Percentiles rank a stretch among this genome's conserved stretches.
Conservation (phyloP, 2,329 filamentous ascomycete species). For the Aspergillus persii region DNA sequence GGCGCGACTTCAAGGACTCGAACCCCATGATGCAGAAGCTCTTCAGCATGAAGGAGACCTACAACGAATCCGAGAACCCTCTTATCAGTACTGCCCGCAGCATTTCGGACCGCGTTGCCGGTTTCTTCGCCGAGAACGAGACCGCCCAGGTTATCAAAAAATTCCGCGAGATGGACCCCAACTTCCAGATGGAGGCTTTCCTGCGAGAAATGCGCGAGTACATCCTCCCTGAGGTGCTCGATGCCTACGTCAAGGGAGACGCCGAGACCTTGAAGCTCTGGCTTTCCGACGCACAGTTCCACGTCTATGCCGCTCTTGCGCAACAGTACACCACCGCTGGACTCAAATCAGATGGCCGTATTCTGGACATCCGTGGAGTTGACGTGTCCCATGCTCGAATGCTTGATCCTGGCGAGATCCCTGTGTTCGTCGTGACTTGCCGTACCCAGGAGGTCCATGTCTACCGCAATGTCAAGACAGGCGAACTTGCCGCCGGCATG, state of each 20-base stretch:
- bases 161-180: slow-evolving; percentile 92
- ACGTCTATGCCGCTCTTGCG: slow-evolving; percentile 93
- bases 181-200: slow-evolving; percentile 93
- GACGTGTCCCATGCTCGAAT: slow-evolving; percentile 60
- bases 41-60: slow-evolving; percentile 80
- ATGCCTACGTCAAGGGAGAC: slow-evolving; percentile 97
- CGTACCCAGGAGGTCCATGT: slow-evolving; percentile 97
- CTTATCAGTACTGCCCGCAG: slow-evolving; percentile 88
- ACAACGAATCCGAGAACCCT: slow-evolving; percentile 96
- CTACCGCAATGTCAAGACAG: slow-evolving; percentile 87
- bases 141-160: slow-evolving; percentile 97
- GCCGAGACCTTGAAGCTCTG: slow-evolving; percentile 86
- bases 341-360: slow-evolving; percentile 89
- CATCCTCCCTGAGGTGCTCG: slow-evolving; percentile 93
- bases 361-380: slow-evolving; percentile 91
- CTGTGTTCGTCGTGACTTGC: slow-evolving; percentile 96
- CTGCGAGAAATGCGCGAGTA: slow-evolving; percentile 94
- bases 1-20: slow-evolving; percentile 89
- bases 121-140: slow-evolving; percentile 98
- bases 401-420: slow-evolving; percentile 54
- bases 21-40: slow-evolving; percentile 85
- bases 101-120: slow-evolving; percentile 87
- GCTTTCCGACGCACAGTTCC: slow-evolving; percentile 94
- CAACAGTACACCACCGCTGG: slow-evolving; percentile 94
- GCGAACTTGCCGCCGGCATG: slow-evolving; percentile 90